phyloP scores from a whole-genome alignment of 352 stramenopile genomes.

The Pythium aquatile region DNA sequence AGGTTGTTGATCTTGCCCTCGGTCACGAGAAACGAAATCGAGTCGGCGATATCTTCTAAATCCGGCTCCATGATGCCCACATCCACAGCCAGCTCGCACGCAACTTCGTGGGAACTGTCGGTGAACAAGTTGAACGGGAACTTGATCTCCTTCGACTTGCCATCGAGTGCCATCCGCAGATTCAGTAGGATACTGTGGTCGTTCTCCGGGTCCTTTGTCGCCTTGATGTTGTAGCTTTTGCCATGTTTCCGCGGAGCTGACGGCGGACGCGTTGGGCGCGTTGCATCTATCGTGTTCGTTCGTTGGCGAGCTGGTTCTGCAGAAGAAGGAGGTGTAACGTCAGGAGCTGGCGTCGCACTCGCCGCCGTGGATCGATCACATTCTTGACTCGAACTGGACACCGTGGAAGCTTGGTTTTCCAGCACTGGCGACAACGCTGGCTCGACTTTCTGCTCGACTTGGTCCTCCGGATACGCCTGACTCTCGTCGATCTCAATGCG shows the following conservation, averaged over 20 bases:
- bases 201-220: constrained; percentile 75
- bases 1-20: constrained; percentile 87
- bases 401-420: not conserved
- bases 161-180: constrained; percentile 86
- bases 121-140: constrained; percentile 96
- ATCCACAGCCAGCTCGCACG: constrained; percentile 93
- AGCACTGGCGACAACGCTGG: constrained; percentile 3
- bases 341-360: not conserved
- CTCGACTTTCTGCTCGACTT: constrained; percentile 6
- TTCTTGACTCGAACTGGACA: constrained; percentile 2
- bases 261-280: constrained; percentile 18
- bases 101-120: constrained; percentile 92
- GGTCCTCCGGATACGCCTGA: constrained; percentile 38
- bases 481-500: constrained; percentile 79
- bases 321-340: constrained; percentile 2
- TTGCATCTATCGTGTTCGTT: constrained; percentile 15
- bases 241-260: constrained; percentile 49
- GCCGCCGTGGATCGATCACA: not conserved
- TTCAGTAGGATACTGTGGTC: constrained; percentile 87
- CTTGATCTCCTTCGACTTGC: constrained; percentile 96
- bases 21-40: constrained; percentile 86
- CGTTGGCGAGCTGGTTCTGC: not conserved
- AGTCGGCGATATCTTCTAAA: constrained; percentile 93
- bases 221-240: constrained; percentile 83
- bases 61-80: constrained; percentile 91